Percentiles rank a stretch among this genome's conserved stretches.
Evolutionary conservation across 306 rosid genomes (phyloP).

Genomic region (Crotalaria pallida): DNA sequence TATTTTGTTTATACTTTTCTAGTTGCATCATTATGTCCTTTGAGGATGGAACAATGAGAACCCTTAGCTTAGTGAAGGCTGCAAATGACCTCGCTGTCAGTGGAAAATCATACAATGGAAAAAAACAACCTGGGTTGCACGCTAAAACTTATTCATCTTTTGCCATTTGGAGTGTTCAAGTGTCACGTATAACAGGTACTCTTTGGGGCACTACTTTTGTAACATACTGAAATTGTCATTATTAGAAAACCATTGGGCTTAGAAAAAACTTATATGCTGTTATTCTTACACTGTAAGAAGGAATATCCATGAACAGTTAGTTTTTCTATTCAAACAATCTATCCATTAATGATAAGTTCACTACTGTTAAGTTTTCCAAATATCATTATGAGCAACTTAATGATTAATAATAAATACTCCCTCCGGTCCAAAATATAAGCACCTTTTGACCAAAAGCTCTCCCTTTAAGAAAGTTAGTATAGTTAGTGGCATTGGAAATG

Average conservation of each 20-base stretch:
- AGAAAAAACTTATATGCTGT: not conserved
- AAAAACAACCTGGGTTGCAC: conserved; percentile 68
- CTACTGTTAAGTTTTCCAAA: not conserved
- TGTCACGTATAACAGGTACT: conserved; percentile 71
- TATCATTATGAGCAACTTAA: not conserved
- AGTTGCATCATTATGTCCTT: conserved; percentile 80
- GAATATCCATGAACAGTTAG: not conserved
- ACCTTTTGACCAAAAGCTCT: too few relatives aligned
- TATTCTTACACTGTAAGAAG: not conserved
- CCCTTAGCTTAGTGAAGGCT: conserved; percentile 66
- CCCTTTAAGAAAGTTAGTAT: too few relatives aligned
- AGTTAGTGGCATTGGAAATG: too few relatives aligned
- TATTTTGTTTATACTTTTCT: conserved; percentile 26
- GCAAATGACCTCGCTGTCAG: conserved; percentile 70
- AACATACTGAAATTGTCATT: not conserved
- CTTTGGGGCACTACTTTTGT: conserved; percentile 1
- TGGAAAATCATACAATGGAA: conserved; percentile 58
- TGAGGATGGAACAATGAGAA: conserved; percentile 88
- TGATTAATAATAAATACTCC: too few relatives aligned
- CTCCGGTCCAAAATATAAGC: too few relatives aligned
- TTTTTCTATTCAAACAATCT: not conserved
- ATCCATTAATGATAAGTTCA: not conserved
- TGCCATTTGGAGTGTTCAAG: conserved; percentile 86
- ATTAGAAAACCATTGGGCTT: not conserved
- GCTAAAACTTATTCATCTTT: conserved; percentile 43